phyloP scores from a whole-genome alignment of 371 early-diverging fungal species.

The Zychaea mexicana region DNA sequence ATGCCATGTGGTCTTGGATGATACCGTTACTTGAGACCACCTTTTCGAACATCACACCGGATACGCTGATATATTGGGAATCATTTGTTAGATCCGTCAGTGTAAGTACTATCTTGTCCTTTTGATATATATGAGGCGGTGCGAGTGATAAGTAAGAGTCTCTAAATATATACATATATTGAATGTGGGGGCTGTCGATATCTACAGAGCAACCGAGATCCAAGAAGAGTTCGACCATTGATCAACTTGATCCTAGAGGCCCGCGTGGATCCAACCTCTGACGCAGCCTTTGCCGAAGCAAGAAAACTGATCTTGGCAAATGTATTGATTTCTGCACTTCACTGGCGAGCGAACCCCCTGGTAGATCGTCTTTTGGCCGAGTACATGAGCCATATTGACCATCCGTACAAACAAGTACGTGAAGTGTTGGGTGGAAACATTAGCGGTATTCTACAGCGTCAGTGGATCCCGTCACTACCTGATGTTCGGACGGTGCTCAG shows the following conservation, averaged over 20 bases:
- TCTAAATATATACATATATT: not conserved
- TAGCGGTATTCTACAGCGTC: slow-evolving; percentile 63
- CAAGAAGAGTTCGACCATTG: slow-evolving; percentile 76
- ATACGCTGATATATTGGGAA: slow-evolving; percentile 79
- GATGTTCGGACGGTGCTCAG: not conserved
- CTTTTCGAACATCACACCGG: slow-evolving; percentile 63
- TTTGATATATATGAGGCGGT: no score
- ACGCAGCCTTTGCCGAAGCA: slow-evolving; percentile 83
- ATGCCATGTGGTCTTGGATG: slow-evolving; percentile 66
- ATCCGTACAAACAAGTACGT: slow-evolving; percentile 91
- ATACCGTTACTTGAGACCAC: slow-evolving; percentile 53
- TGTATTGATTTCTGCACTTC: slow-evolving; percentile 54
- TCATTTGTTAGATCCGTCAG: slow-evolving; percentile 51
- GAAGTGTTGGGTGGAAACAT: slow-evolving; percentile 76
- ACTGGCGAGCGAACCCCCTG: slow-evolving; percentile 70
- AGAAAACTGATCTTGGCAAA: slow-evolving; percentile 74
- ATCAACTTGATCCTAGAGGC: slow-evolving; percentile 63
- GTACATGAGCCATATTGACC: slow-evolving; percentile 61
- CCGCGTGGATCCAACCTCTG: slow-evolving; percentile 75
- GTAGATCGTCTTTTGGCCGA: slow-evolving; percentile 47
- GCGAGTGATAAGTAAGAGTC: no score
- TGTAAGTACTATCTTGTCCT: not conserved
- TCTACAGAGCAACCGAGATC: slow-evolving; percentile 71
- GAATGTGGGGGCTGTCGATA: not conserved
- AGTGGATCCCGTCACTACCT: slow-evolving; percentile 64